Conservation (phyloP, 345 rosid genomes). For the Heritiera littoralis region DNA sequence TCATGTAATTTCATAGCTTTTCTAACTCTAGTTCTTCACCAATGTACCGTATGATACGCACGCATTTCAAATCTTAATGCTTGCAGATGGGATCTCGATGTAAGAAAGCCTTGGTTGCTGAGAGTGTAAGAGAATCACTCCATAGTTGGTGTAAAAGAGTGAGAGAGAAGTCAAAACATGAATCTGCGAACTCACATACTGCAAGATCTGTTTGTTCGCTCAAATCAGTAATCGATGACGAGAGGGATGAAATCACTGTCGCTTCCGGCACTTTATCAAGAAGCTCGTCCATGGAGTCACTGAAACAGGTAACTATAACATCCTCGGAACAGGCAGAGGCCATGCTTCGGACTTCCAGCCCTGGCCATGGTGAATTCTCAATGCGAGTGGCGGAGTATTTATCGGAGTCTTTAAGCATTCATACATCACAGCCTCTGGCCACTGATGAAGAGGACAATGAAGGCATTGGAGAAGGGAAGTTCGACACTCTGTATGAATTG, state of each 20-base stretch:
- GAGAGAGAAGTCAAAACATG: slow-evolving; percentile 63
- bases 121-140: slow-evolving; percentile 87
- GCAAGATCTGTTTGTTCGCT: slow-evolving; percentile 83
- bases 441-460: slow-evolving; percentile 47
- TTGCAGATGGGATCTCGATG: slow-evolving; percentile 80
- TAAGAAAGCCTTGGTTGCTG: slow-evolving; percentile 80
- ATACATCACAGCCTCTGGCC: slow-evolving; percentile 32
- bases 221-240: slow-evolving; percentile 61
- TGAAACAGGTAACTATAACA: slow-evolving; percentile 61
- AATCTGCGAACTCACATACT: slow-evolving; percentile 44
- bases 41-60: neutral
- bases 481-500: slow-evolving; percentile 58
- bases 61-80: slow-evolving; percentile 9
- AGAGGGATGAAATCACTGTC: slow-evolving; percentile 74
- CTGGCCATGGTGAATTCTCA: slow-evolving; percentile 39
- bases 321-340: slow-evolving; percentile 54
- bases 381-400: slow-evolving; percentile 61
- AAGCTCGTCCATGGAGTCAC: slow-evolving; percentile 64
- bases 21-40: neutral
- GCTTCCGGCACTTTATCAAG: slow-evolving; percentile 72
- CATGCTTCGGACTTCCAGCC: slow-evolving; percentile 40
- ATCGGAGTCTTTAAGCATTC: slow-evolving; percentile 47
- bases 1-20: neutral
- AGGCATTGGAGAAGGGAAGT: slow-evolving; percentile 38
- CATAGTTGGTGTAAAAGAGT: slow-evolving; percentile 96